These are phyloP conservation scores for Sorghum bicolor DNA, from an alignment of 176 grass and related monocot species.

Conservation along the genomic window DNA sequence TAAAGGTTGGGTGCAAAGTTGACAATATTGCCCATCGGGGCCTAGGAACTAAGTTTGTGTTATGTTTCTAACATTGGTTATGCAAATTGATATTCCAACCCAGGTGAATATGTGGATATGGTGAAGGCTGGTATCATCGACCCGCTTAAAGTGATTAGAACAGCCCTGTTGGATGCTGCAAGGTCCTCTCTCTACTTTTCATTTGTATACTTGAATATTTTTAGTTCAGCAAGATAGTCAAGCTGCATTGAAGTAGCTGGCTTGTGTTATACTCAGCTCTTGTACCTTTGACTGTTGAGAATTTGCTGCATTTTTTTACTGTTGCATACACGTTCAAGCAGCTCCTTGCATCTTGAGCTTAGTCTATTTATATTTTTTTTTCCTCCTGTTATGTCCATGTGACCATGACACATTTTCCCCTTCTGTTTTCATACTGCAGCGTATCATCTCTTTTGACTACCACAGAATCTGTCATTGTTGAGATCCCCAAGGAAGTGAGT, in stretches of 20 bases:
- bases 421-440: conserved; percentile 30
- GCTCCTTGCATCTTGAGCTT: neutral
- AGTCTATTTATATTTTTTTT: neutral
- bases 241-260: neutral
- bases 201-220: neutral
- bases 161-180: conserved; percentile 66
- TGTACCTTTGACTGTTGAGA: neutral
- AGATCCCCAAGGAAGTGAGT: conserved; percentile 47
- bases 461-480: conserved; percentile 65
- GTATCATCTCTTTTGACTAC: conserved; percentile 78
- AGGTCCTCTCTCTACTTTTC: conserved; percentile 36
- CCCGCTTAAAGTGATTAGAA: conserved; percentile 85
- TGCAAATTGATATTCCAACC: neutral
- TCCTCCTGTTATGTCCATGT: neutral
- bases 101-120: conserved; percentile 89
- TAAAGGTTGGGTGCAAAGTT: conserved; percentile 49
- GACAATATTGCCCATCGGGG: neutral
- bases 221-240: neutral
- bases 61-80: neutral
- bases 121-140: conserved; percentile 78
- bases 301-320: neutral
- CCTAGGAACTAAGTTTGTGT: neutral
- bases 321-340: neutral
- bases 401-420: neutral
- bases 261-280: neutral